Evolutionary conservation across 2,329 filamentous ascomycete genomes (phyloP), one percentile per base, ranked within the genome.

Genomic region (Ascochyta rabiei): DNA sequence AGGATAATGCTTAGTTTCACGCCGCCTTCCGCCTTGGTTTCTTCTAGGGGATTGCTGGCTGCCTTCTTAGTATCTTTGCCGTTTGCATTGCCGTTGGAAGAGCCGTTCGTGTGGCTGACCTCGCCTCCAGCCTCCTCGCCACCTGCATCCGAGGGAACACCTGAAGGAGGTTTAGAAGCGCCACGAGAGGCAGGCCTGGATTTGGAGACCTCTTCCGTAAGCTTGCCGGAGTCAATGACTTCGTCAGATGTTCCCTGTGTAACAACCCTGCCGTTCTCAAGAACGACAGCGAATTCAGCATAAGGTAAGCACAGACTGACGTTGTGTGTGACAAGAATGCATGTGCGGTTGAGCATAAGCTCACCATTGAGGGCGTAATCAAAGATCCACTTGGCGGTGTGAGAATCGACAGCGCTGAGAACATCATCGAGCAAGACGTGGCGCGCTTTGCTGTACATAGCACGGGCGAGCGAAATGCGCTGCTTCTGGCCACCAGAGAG

Each of bases 321-420:
- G 69, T 98, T 99, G 79, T 99, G 95, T 0, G 95, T 97, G 31
- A 99, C 93, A 38, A 99, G 82, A 48, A 99, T 91, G 74, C 95
- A 98, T 24, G 95, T 98, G 37, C 95, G 87, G 69, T 87, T 83
- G 53, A 84, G 79, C 95, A 99, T 98, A 46, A 99, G 78, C 6
- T 91, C 90, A 2, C 95, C 95, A 65, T 88, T 88, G 60, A 99
- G 88, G 56, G 93, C 96, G 75, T 96, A 89, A 71, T 89, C 89
- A 77, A 98, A 98, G 63, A 99, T 98, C 88, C 96, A 97, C 74
- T 97, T 96, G 2, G 93, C 93, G 0, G 95, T 98, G 68, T 99
- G 95, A 3, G 95, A 96, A 74, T 99, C 95, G 30, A 99, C 95
- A 24, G 95, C 95, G 70, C 93, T 97, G 38, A 99, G 82, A 60